Conservation (phyloP, 805 yeast genomes). For the Hanseniaspora vineae region DNA sequence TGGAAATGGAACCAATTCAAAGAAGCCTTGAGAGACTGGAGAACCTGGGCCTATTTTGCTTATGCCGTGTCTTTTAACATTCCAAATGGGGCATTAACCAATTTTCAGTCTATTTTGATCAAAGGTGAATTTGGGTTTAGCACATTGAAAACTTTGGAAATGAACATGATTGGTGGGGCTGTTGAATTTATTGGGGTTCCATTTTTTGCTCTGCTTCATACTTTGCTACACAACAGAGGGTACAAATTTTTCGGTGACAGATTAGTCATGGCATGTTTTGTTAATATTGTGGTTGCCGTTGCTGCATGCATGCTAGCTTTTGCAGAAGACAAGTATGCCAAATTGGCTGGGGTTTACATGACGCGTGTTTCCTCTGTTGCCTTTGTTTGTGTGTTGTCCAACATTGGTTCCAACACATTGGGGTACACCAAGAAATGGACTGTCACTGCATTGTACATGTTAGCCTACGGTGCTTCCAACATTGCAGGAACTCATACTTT, state of each 20-base stretch:
- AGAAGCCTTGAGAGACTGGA: slow-evolving; percentile 37
- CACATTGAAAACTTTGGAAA: slow-evolving; percentile 27
- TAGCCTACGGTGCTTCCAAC: slow-evolving; percentile 58
- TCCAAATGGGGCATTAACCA: slow-evolving; percentile 45
- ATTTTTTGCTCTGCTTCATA: slow-evolving; percentile 18
- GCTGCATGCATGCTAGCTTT: slow-evolving; percentile 34
- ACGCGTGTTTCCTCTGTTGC: slow-evolving; percentile 25
- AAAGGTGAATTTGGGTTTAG: slow-evolving; percentile 31
- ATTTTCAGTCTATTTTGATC: slow-evolving; percentile 34
- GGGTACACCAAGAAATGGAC: slow-evolving; percentile 66
- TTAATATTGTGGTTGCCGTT: slow-evolving; percentile 19
- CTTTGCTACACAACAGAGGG: slow-evolving; percentile 6
- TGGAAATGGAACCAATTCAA: slow-evolving; percentile 42
- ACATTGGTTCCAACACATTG: slow-evolving; percentile 39
- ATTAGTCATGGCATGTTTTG: slow-evolving; percentile 23
- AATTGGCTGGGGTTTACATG: slow-evolving; percentile 29
- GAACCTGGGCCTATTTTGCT: slow-evolving; percentile 35
- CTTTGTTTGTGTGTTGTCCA: slow-evolving; percentile 23
- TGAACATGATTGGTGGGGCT: slow-evolving; percentile 35
- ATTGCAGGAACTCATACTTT: slow-evolving; percentile 67
- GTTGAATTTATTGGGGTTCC: slow-evolving; percentile 31
- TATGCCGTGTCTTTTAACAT: slow-evolving; percentile 29
- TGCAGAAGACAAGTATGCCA: slow-evolving; percentile 23
- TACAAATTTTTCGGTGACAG: slow-evolving; percentile 12
- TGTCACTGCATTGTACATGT: slow-evolving; percentile 42